A percentile compares a stretch with the other conserved stretches of the same genome.
Conservation (phyloP, 305 asterid species). For the Plantago coronopus region DNA sequence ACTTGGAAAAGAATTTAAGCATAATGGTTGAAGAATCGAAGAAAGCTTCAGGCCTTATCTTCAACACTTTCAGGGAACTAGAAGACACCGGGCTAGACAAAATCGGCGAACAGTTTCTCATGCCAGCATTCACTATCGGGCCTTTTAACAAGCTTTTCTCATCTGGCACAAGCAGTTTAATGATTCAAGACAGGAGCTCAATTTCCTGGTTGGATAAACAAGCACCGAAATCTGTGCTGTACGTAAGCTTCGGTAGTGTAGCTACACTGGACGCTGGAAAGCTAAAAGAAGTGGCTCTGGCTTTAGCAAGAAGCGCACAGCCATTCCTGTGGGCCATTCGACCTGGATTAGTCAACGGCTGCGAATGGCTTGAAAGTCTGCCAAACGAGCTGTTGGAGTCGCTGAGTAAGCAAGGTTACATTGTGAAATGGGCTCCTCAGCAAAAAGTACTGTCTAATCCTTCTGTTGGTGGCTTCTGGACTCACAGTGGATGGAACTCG, state of each 20-base stretch:
- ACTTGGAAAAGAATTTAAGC: background rate
- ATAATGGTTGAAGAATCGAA: background rate
- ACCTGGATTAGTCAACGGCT: conserved; percentile 10
- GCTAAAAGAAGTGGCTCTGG: conserved; percentile 9
- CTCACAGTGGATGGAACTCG: conserved; percentile 29
- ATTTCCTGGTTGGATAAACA: conserved; percentile 12
- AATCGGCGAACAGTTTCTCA: background rate
- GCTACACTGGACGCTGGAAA: conserved; percentile 6
- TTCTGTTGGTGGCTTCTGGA: conserved; percentile 21
- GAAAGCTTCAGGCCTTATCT: conserved; percentile 11
- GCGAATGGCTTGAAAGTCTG: background rate
- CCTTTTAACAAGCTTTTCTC: conserved; percentile 9
- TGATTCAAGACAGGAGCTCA: conserved; percentile 8
- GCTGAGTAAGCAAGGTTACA: conserved; percentile 14
- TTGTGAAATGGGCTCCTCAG: conserved; percentile 25
- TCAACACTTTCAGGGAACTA: conserved; percentile 8
- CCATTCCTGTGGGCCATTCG: conserved; percentile 12
- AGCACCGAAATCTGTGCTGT: conserved; percentile 3
- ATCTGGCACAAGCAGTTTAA: conserved; percentile 6
- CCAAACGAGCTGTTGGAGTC: background rate
- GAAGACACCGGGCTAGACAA: conserved; percentile 1
- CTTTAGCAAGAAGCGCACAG: background rate
- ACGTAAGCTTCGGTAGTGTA: conserved; percentile 6
- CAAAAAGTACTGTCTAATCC: conserved; percentile 23
- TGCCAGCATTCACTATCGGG: conserved; percentile 10